These are phyloP conservation scores for Raphanus hybrid DNA, from an alignment of 441 rosid genomes.

Conservation along the genomic window DNA sequence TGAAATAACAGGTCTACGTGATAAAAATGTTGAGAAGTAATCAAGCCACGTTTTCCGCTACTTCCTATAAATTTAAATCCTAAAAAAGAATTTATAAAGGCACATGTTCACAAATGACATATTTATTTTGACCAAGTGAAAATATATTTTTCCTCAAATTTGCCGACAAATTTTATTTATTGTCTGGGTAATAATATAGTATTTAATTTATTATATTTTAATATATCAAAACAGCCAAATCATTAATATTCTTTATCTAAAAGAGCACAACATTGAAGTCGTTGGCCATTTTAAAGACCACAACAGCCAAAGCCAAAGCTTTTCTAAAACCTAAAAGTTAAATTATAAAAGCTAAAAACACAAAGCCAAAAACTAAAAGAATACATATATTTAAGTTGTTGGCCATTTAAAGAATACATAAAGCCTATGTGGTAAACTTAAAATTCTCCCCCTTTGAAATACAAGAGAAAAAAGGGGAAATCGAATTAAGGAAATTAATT, in stretches of 20 bases:
- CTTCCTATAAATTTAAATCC: background rate
- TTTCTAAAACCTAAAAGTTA: too few relatives aligned
- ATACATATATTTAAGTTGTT: too few relatives aligned
- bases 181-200: background rate
- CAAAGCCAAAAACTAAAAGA: background rate
- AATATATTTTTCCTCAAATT: background rate
- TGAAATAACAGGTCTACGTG: background rate
- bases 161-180: background rate
- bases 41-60: slow-evolving; percentile 3
- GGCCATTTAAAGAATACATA: too few relatives aligned
- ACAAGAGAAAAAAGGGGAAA: background rate
- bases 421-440: too few relatives aligned
- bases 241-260: background rate
- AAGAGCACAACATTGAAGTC: too few relatives aligned
- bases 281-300: too few relatives aligned
- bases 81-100: background rate
- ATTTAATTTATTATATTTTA: background rate
- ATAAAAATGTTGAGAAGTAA: background rate
- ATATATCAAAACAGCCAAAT: background rate
- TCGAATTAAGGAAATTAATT: too few relatives aligned
- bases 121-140: background rate
- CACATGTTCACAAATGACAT: background rate
- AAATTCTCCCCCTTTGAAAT: background rate
- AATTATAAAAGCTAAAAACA: background rate
- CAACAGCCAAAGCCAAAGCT: too few relatives aligned